Percentiles rank a stretch among this genome's conserved stretches.
Evolutionary conservation across 768 basidiomycete species (phyloP).

Genomic region (Lentinula boryana): DNA sequence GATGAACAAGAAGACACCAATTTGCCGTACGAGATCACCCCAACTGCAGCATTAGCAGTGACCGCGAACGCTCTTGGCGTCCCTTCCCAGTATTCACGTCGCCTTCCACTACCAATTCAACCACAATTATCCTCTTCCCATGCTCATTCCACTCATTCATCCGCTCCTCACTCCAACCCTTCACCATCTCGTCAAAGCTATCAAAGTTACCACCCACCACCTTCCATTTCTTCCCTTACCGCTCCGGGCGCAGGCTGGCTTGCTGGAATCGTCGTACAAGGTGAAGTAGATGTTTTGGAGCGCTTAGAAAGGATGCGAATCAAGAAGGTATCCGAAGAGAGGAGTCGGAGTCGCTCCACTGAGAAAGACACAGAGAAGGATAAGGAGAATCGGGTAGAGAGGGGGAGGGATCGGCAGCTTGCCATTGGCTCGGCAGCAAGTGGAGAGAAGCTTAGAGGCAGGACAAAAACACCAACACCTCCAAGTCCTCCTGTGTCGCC

Average conservation of each 20-base stretch:
- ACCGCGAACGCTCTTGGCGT: neutral
- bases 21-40: neutral
- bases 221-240: neutral
- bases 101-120: neutral
- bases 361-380: constrained; percentile 16
- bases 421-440: neutral
- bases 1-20: neutral
- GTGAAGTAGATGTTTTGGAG: constrained; percentile 76
- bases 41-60: neutral
- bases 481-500: neutral
- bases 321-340: constrained; percentile 42
- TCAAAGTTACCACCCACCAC: neutral
- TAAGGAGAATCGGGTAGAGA: neutral
- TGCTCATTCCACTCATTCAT: neutral
- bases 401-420: neutral
- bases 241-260: constrained; percentile 49
- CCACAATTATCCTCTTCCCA: neutral
- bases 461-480: constrained; percentile 3
- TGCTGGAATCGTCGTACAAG: constrained; percentile 78
- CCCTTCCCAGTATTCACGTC: neutral
- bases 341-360: constrained; percentile 50
- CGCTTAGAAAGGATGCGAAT: constrained; percentile 46
- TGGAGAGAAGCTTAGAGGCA: neutral
- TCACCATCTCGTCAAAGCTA: neutral
- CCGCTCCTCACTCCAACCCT: neutral